Base-by-base conservation (phyloP, 1,139 yeast genomes). In the Pichia cactophila region DNA sequence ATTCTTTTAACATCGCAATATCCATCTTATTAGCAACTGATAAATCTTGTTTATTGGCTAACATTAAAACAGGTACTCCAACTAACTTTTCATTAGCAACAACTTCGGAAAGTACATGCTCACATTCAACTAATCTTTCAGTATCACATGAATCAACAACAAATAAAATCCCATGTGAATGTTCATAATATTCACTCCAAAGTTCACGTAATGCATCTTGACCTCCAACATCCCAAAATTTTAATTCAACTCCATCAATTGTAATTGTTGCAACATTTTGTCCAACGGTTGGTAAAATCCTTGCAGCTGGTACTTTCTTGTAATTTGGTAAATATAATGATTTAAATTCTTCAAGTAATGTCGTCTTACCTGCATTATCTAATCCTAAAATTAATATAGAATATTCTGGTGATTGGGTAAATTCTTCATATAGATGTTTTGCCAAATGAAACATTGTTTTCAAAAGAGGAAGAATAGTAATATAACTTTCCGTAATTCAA, bases 211-310 rank as follows among this genome's bases (percentile, higher is more conserved):
- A 70, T 28, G 86, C 74, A 61, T 81, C 83, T 66, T 92, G 97
- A 6, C 98, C 98, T 9, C 97, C 97, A 41, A 92, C 80, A 66
- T 92, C 98, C 97, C 97, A 92, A 58, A 92, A 79, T 62, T 89
- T 87, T 51, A 92, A 70, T 52, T 76, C 72, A 9, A 54, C 46
- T 6, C 53, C 45, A 23, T 54, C 54, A 12, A 60, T 53, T 5
- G 55, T 46, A 14, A 61, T 54, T 2, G 62, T 61, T 8, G 67
- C 59, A 28, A 68, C 69, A 59, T 88, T 86, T 67, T 92, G 94
- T 2, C 90, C 90, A 23, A 83, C 84, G 0, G 90, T 83, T 1
- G 90, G 88, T 33, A 77, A 69, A 29, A 81, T 81, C 47, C 78
- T 69, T 33, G 71, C 74, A 26, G 79, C 70, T 1, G 75, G 72